Conservation (phyloP, 192 early-diverging fungal genomes). For the Spizellomyces punctatus region DNA sequence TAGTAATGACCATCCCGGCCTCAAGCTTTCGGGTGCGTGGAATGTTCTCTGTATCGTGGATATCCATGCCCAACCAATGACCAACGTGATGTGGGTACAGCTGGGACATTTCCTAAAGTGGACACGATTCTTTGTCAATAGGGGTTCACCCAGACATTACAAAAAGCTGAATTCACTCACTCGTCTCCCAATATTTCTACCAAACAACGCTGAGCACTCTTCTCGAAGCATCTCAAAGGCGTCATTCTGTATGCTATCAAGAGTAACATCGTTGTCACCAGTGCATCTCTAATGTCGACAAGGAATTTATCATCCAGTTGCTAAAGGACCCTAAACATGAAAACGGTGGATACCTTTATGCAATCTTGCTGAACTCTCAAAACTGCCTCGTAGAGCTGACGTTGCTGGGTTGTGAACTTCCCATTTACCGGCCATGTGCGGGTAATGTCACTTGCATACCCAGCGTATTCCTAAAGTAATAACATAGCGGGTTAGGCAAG, state of each 20-base stretch:
- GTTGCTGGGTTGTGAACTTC: constrained; percentile 77
- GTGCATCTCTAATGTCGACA: constrained; percentile 41
- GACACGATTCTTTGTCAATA: neutral
- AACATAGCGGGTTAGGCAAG: neutral
- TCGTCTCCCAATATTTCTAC: constrained; percentile 14
- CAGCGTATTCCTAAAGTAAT: constrained; percentile 67
- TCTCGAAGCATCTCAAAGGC: constrained; percentile 69
- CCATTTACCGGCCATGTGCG: constrained; percentile 93
- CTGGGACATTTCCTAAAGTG: constrained; percentile 69
- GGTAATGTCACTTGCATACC: constrained; percentile 91
- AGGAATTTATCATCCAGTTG: neutral
- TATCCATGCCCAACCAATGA: constrained; percentile 93
- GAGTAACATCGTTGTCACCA: constrained; percentile 51
- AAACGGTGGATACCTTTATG: constrained; percentile 47
- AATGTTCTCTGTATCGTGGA: constrained; percentile 85
- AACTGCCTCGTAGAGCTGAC: constrained; percentile 82
- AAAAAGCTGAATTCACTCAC: neutral
- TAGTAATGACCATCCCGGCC: constrained; percentile 88
- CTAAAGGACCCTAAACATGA: neutral
- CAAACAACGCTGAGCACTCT: constrained; percentile 70
- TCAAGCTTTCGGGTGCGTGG: constrained; percentile 70
- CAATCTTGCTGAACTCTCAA: constrained; percentile 82
- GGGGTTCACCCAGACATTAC: no score
- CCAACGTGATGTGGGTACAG: constrained; percentile 95
- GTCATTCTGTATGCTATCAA: constrained; percentile 83